Percentiles rank a stretch among this genome's conserved stretches.
These are phyloP conservation scores for Fusarium albidum DNA, from an alignment of 2,329 filamentous ascomycete species.

Conservation along the genomic window DNA sequence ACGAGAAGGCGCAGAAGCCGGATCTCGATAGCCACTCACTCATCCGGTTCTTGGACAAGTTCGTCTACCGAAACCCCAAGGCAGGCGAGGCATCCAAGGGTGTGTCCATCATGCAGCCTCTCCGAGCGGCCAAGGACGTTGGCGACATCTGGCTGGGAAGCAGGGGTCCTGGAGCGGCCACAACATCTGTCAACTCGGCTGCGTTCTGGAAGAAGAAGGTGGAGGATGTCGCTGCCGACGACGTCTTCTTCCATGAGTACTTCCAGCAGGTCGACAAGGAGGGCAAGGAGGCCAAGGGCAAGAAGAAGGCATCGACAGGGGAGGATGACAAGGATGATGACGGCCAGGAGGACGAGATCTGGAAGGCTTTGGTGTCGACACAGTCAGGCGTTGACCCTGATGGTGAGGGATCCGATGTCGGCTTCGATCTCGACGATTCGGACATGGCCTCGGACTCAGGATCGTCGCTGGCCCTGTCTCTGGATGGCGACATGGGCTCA, in stretches of 20 bases:
- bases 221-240: conserved; percentile 88
- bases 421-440: conserved; percentile 58
- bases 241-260: conserved; percentile 98
- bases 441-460: conserved; percentile 60
- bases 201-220: conserved; percentile 90
- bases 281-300: conserved; percentile 62
- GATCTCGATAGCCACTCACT: conserved; percentile 90
- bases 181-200: conserved; percentile 76
- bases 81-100: conserved; percentile 73
- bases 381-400: conserved; percentile 68
- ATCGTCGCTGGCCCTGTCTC: conserved; percentile 44
- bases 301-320: conserved; percentile 49
- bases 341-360: conserved; percentile 81
- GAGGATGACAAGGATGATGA: conserved; percentile 63
- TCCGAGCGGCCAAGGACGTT: conserved; percentile 62
- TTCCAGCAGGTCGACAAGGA: conserved; percentile 79
- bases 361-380: conserved; percentile 87
- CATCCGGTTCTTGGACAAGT: conserved; percentile 95
- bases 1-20: conserved; percentile 82
- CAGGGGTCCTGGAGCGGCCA: conserved; percentile 51
- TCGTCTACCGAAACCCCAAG: conserved; percentile 97
- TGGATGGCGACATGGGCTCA: conserved; percentile 57
- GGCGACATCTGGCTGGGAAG: conserved; percentile 65
- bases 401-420: conserved; percentile 60
- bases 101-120: conserved; percentile 95